Percentiles rank a stretch among this genome's conserved stretches.
phyloP scores from a whole-genome alignment of 371 early-diverging fungal species.

The Synchytrium microbalum region DNA sequence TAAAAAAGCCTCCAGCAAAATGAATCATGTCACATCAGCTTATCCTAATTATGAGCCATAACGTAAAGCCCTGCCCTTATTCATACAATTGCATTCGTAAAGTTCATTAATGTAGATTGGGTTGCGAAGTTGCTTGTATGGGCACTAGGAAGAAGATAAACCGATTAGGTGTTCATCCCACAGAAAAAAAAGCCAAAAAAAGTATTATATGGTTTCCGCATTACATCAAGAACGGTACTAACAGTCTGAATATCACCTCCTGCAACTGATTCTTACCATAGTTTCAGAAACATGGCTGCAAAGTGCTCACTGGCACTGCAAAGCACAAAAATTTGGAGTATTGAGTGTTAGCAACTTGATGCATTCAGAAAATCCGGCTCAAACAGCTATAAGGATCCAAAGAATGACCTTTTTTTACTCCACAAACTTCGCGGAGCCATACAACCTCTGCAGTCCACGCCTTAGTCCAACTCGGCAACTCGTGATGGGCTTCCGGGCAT shows the following conservation, averaged over 20 bases:
- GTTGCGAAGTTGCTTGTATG: too few relatives aligned
- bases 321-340: conserved; percentile 1
- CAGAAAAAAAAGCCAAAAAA: not conserved
- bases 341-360: conserved; percentile 13
- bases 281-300: conserved; percentile 18
- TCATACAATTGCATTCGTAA: conserved; percentile 3
- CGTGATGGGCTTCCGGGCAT: too few relatives aligned
- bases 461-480: too few relatives aligned
- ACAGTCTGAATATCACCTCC: conserved; percentile 19
- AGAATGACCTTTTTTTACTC: conserved; percentile 14
- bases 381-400: conserved; percentile 18
- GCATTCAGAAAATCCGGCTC: conserved; percentile 18
- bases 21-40: too few relatives aligned
- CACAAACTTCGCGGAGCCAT: conserved; percentile 16
- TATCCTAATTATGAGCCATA: conserved; percentile 21
- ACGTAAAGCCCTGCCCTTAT: conserved; percentile 9
- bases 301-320: conserved; percentile 19
- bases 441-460: conserved; percentile 10
- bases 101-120: conserved; percentile 15
- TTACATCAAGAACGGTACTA: conserved; percentile 15
- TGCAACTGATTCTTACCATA: conserved; percentile 14
- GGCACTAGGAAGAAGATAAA: too few relatives aligned
- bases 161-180: not conserved
- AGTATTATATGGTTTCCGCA: not conserved
- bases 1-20: too few relatives aligned